Evolutionary conservation across 306 rosid genomes (phyloP).

Genomic region (Ziziphus jujuba): DNA sequence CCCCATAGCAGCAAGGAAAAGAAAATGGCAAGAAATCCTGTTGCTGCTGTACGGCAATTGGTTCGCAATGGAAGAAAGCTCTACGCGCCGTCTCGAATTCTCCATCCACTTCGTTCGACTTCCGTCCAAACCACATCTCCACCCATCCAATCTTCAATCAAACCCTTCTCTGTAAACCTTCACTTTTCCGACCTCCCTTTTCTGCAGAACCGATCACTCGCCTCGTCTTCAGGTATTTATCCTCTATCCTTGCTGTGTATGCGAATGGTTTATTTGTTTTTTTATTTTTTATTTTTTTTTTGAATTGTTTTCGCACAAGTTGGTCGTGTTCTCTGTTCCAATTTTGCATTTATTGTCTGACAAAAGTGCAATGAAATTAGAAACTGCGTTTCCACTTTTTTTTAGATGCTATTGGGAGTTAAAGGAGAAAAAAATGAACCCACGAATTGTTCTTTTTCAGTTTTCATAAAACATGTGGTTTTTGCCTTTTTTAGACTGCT

Average conservation of each 20-base stretch:
- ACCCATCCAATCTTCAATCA: background rate
- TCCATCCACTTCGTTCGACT: background rate
- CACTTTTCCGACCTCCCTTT: constrained; percentile 10
- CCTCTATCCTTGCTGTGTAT: background rate
- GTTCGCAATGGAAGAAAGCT: background rate
- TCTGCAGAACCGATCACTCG: background rate
- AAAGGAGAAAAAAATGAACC: too few relatives aligned
- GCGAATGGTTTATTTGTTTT: too few relatives aligned
- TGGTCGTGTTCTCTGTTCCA: too few relatives aligned
- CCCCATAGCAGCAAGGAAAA: background rate
- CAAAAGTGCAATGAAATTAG: too few relatives aligned
- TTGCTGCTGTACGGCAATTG: background rate
- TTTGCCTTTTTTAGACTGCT: too few relatives aligned
- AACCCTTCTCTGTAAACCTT: background rate
- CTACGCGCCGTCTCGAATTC: background rate
- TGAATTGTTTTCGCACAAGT: too few relatives aligned
- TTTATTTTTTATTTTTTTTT: background rate
- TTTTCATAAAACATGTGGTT: too few relatives aligned
- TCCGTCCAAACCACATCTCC: background rate
- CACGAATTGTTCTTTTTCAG: too few relatives aligned
- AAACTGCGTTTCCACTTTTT: too few relatives aligned
- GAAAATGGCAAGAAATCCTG: constrained; percentile 6
- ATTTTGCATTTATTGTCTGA: too few relatives aligned
- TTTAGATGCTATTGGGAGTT: too few relatives aligned
- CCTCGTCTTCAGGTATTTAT: constrained; percentile 3